Evolutionary conservation across 2,329 filamentous ascomycete genomes (phyloP).

Genomic region (Rutstroemia sp.): DNA sequence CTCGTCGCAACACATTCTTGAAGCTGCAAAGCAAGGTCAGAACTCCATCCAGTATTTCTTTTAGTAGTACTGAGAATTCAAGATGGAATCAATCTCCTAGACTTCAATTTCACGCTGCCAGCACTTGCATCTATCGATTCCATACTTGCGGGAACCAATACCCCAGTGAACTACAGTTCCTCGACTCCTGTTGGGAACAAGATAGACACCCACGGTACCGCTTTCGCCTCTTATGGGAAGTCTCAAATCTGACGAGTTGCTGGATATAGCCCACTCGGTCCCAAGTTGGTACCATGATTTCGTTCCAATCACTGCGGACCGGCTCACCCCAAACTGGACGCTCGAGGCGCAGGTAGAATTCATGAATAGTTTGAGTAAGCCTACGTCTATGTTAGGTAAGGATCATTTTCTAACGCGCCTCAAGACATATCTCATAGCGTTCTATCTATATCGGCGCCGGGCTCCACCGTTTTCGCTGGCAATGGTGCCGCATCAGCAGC

Average conservation of each 20-base stretch:
- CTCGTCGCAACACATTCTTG: neutral
- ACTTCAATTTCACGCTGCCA: neutral
- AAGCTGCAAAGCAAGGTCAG: neutral
- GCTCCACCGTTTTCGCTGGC: neutral
- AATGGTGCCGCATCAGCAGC: neutral
- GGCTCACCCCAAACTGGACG: neutral
- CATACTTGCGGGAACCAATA: neutral
- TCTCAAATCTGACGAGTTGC: neutral
- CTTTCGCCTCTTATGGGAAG: neutral
- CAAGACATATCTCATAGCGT: neutral
- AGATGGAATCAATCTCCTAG: neutral
- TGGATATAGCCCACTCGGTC: neutral
- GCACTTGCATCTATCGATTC: neutral
- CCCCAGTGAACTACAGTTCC: too few relatives aligned
- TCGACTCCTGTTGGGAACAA: neutral
- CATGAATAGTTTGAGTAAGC: neutral
- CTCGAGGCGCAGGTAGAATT: neutral
- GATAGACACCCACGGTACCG: constrained; percentile 1
- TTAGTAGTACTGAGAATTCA: neutral
- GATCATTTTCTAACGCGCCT: neutral
- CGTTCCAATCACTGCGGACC: neutral
- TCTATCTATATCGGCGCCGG: neutral
- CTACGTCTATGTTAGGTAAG: neutral
- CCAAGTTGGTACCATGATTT: neutral
- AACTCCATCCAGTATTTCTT: neutral